Base-by-base conservation (phyloP, 306 rosid genomes). In the Acacia crassicarpa region DNA sequence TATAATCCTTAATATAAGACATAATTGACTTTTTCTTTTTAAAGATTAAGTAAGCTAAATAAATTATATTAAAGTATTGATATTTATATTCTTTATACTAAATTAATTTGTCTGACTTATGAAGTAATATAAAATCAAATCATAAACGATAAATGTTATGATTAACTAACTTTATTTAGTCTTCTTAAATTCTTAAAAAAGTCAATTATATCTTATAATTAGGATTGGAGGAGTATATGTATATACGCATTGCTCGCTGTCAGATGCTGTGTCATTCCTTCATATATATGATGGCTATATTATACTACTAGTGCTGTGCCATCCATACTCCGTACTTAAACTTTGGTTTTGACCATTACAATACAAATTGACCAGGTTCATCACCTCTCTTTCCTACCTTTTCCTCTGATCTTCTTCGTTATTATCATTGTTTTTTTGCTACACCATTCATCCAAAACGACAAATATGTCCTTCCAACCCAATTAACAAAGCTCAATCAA, bases 361-460 rank as follows among this genome's bases (percentile, higher is more conserved):
- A 8, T 27, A 8, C 20, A 19, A 9, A 71, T 79, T 75, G 78
- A 75, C 69, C 80, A 23, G 54, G 44, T 58, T 49, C 11, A 75
- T 40, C 15, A 20, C 20, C 19, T 16, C 11, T 16, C 12, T 65
- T 32, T 32, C 13, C 19, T 12, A 30, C 43, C 38, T 35, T 20
- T 56, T 56, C 63, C 22, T 56, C 63, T n/a, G n/a, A n/a, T n/a
- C n/a, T 27, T 27, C 4, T 17, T 35, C 61, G 4, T 43, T n/a
- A 10, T 17, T 54, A 10, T 38, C 10, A 4, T 40, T 73, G 79
- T 78, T 38, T 38, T 38, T 38, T 38, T 38, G 41, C 5, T 38
- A 41, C 45, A 40, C 58, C 78, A 17, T 80, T 80, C 59, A 53
- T 48, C 19, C 16, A 15, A 48, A 48, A 48, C 56, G 56, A 16